Evolutionary conservation across 2,329 filamentous ascomycete species (phyloP).

Genomic region (Sclerotinia nivalis): DNA sequence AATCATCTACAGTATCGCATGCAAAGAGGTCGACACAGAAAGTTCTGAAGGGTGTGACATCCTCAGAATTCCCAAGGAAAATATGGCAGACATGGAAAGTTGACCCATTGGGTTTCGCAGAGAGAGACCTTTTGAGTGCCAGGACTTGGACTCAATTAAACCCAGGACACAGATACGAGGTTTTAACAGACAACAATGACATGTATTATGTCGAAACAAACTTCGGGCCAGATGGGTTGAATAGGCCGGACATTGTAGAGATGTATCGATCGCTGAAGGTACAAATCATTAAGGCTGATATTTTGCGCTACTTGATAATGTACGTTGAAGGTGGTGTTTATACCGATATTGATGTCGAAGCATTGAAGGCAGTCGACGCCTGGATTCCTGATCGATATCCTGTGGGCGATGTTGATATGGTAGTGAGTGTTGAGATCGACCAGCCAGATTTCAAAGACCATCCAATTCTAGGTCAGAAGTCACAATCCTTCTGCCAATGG

Average conservation of each 20-base stretch:
- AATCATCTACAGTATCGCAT: constrained; percentile 23
- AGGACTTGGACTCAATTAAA: constrained; percentile 68
- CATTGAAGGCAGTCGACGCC: constrained; percentile 51
- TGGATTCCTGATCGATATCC: constrained; percentile 65
- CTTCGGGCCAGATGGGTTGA: constrained; percentile 64
- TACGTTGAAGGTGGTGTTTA: constrained; percentile 64
- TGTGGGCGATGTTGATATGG: constrained; percentile 66
- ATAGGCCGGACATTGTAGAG: constrained; percentile 65
- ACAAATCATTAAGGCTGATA: constrained; percentile 65
- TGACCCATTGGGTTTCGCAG: constrained; percentile 65
- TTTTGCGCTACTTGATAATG: constrained; percentile 66
- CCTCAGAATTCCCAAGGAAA: constrained; percentile 58
- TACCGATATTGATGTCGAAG: constrained; percentile 59
- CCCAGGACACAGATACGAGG: constrained; percentile 55
- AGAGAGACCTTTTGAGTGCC: constrained; percentile 60
- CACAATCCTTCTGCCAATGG: constrained; percentile 72
- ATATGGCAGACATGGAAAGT: constrained; percentile 80
- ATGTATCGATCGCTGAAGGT: constrained; percentile 60
- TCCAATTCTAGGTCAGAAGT: constrained; percentile 66
- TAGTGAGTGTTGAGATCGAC: constrained; percentile 71
- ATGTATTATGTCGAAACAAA: constrained; percentile 67
- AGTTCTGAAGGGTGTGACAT: background rate
- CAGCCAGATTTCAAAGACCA: constrained; percentile 65
- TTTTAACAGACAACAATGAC: constrained; percentile 64
- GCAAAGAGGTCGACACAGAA: constrained; percentile 16